Conservation (phyloP, 2,329 filamentous ascomycete species). For the Beauveria sp. region DNA sequence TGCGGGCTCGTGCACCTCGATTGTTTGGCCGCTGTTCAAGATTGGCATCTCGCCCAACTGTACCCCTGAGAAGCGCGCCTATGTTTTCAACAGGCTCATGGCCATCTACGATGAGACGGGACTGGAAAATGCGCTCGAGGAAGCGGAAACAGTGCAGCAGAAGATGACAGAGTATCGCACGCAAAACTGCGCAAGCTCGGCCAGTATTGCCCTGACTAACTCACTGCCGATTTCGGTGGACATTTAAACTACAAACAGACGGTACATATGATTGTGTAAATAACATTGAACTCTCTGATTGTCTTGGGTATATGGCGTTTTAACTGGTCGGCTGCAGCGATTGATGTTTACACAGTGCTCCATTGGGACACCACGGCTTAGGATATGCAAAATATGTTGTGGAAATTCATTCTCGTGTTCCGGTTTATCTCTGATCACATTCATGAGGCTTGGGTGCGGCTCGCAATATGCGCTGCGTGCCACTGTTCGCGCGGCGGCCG, state of each 20-base stretch:
- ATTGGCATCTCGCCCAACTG: conserved; percentile 41
- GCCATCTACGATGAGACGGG: conserved; percentile 39
- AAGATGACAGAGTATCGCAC: conserved; percentile 3
- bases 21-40: conserved; percentile 44
- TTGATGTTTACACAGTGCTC: neutral
- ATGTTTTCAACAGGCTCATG: conserved; percentile 36
- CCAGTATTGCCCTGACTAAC: neutral
- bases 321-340: neutral
- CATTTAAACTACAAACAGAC: neutral
- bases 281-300: neutral
- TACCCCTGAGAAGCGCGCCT: conserved; percentile 31
- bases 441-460: no score
- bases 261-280: neutral
- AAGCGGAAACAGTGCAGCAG: conserved; percentile 31
- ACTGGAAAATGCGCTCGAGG: conserved; percentile 35
- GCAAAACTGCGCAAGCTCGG: neutral
- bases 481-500: neutral
- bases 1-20: conserved; percentile 38
- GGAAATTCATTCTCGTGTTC: no score
- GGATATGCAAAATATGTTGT: neutral
- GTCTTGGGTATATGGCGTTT: neutral
- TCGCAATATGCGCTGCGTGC: neutral
- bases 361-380: neutral
- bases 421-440: no score
- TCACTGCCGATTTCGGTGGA: neutral